Evolutionary conservation across 306 rosid species (phyloP).

Genomic region (Gastrolobium bilobum): DNA sequence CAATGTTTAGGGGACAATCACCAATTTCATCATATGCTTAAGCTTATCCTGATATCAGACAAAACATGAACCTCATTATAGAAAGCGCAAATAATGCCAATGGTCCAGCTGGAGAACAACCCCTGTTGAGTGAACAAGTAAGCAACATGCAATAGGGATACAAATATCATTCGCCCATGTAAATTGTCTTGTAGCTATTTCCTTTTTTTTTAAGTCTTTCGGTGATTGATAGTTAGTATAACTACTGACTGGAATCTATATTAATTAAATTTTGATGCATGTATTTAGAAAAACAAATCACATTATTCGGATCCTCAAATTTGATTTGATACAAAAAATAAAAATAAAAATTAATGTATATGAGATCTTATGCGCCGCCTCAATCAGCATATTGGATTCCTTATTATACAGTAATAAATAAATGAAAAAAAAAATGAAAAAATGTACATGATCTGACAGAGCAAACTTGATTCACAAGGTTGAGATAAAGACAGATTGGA

Average conservation of each 20-base stretch:
- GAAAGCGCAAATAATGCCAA: constrained; percentile 46
- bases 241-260: not conserved
- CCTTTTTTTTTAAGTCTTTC: constrained; percentile 17
- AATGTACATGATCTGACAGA: constrained; percentile 13
- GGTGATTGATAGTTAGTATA: constrained; percentile 38
- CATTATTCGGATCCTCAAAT: constrained; percentile 23
- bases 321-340: not conserved
- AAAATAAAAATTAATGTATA: constrained; percentile 5
- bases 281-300: constrained; percentile 11
- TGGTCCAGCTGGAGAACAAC: constrained; percentile 51
- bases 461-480: constrained; percentile 49
- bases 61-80: constrained; percentile 32
- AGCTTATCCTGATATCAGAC: constrained; percentile 2
- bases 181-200: constrained; percentile 42
- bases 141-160: constrained; percentile 29
- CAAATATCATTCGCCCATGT: constrained; percentile 7
- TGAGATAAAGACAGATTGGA: constrained; percentile 55
- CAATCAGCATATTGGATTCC: constrained; percentile 36
- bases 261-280: constrained; percentile 10
- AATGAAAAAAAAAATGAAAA: not conserved
- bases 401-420: constrained; percentile 10
- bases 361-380: constrained; percentile 38
- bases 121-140: constrained; percentile 38
- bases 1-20: constrained; percentile 14
- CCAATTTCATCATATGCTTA: constrained; percentile 18